Conservation (phyloP, 441 rosid genomes). For the California macrophylla region DNA sequence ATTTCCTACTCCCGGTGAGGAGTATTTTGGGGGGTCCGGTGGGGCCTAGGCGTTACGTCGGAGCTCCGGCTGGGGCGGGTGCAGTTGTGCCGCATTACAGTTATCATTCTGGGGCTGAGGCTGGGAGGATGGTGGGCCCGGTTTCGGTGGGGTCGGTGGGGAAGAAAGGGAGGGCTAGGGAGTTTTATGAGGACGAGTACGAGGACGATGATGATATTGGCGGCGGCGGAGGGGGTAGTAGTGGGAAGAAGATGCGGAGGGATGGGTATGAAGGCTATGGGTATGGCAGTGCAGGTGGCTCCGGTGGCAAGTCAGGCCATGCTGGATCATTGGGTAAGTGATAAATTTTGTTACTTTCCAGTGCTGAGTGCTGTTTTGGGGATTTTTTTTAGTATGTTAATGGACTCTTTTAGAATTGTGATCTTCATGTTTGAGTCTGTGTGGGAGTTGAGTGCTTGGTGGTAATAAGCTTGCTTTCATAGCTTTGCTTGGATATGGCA, state of each 20-base stretch:
- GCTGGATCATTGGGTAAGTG: constrained; percentile 40
- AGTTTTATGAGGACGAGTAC: constrained; percentile 43
- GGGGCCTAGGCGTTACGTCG: constrained; percentile 47
- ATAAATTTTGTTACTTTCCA: neutral
- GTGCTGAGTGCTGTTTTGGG: neutral
- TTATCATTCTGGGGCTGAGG: constrained; percentile 30
- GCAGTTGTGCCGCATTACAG: constrained; percentile 38
- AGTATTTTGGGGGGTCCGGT: constrained; percentile 73
- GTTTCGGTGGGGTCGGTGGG: constrained; percentile 18
- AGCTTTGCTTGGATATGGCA: neutral
- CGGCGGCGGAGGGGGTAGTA: constrained; percentile 15
- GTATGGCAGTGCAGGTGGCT: constrained; percentile 31
- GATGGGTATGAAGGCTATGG: constrained; percentile 47
- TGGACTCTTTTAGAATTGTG: neutral
- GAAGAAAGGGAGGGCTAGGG: constrained; percentile 53
- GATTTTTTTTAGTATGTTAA: neutral
- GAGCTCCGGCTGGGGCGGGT: constrained; percentile 22
- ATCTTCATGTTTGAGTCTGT: neutral
- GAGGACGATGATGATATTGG: constrained; percentile 39
- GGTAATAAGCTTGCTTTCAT: neutral
- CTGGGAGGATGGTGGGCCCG: constrained; percentile 27
- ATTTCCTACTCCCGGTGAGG: constrained; percentile 72
- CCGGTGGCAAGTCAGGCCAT: constrained; percentile 34
- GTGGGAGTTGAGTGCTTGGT: neutral
- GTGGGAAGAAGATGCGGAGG: constrained; percentile 64